phyloP scores from a whole-genome alignment of 2,329 filamentous ascomycete species.

The Plenodomus tracheiphilus region DNA sequence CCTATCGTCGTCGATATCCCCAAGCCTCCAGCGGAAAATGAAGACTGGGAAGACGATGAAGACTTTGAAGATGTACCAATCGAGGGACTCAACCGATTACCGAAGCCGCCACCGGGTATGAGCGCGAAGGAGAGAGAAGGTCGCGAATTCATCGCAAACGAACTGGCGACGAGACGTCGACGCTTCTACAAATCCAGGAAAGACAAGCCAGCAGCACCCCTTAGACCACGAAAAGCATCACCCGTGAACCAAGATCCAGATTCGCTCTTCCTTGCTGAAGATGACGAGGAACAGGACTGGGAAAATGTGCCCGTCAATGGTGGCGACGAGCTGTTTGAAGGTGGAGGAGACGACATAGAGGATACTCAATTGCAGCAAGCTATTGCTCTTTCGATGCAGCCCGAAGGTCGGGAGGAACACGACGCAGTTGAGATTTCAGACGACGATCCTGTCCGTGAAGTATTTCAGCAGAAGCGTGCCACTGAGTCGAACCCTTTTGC shows the following conservation, averaged over 20 bases:
- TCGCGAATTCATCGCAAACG: constrained; percentile 40
- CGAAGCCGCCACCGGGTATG: constrained; percentile 56
- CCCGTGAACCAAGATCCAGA: constrained; percentile 50
- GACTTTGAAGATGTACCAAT: constrained; percentile 94
- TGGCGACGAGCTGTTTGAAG: constrained; percentile 61
- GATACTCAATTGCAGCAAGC: constrained; percentile 79
- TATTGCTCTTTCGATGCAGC: constrained; percentile 78
- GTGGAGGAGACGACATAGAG: constrained; percentile 54
- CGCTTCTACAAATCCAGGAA: constrained; percentile 52
- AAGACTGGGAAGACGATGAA: constrained; percentile 71
- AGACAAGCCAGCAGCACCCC: constrained; percentile 13
- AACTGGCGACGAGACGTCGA: constrained; percentile 50
- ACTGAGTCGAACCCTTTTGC: constrained; percentile 48
- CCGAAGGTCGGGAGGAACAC: constrained; percentile 59
- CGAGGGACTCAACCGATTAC: constrained; percentile 82
- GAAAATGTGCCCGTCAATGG: constrained; percentile 51
- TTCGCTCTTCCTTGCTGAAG: constrained; percentile 59
- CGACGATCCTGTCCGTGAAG: constrained; percentile 50
- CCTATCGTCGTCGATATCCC: constrained; percentile 88
- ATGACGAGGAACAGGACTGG: constrained; percentile 47
- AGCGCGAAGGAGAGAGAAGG: constrained; percentile 36
- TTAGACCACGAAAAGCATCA: constrained; percentile 18
- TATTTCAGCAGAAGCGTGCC: constrained; percentile 51
- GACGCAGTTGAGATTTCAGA: constrained; percentile 53
- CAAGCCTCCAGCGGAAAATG: constrained; percentile 48